Evolutionary conservation across 352 stramenopile species (phyloP).

Genomic region (Pythium sp.): DNA sequence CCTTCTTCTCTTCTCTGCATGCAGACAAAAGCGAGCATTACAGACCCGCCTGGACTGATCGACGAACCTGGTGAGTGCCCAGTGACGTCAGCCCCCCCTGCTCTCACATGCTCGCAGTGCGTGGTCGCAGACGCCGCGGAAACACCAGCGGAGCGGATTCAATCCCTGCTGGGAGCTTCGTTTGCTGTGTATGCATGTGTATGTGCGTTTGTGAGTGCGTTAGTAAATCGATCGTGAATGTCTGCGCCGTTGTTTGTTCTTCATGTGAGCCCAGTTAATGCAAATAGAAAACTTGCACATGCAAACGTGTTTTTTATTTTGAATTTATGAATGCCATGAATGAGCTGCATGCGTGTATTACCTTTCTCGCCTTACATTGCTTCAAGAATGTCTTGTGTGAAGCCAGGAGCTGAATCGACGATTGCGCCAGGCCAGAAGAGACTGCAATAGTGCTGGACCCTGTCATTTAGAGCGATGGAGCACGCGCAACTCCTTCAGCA

Average conservation of each 20-base stretch:
- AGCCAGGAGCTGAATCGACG: neutral
- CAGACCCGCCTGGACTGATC: no score
- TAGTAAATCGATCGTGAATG: neutral
- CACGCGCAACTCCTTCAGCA: neutral
- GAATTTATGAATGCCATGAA: neutral
- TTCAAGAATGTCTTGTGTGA: constrained; percentile 1
- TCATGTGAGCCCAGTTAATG: neutral
- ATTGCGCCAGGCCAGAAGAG: neutral
- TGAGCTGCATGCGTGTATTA: neutral
- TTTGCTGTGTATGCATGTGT: neutral
- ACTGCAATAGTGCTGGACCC: neutral
- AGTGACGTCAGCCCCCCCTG: no score
- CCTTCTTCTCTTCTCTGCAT: neutral
- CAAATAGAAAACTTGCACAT: neutral
- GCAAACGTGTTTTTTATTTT: neutral
- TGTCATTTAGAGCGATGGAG: neutral
- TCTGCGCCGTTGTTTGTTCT: neutral
- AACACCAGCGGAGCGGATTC: neutral
- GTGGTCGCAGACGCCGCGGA: neutral
- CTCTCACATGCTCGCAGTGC: neutral
- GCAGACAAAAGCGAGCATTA: no score
- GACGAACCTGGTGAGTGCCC: no score
- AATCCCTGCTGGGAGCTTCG: neutral
- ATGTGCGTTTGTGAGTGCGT: neutral
- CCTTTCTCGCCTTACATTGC: neutral